Evolutionary conservation across 129 eudicot genomes (phyloP).

Genomic region (Lonicera japonica): DNA sequence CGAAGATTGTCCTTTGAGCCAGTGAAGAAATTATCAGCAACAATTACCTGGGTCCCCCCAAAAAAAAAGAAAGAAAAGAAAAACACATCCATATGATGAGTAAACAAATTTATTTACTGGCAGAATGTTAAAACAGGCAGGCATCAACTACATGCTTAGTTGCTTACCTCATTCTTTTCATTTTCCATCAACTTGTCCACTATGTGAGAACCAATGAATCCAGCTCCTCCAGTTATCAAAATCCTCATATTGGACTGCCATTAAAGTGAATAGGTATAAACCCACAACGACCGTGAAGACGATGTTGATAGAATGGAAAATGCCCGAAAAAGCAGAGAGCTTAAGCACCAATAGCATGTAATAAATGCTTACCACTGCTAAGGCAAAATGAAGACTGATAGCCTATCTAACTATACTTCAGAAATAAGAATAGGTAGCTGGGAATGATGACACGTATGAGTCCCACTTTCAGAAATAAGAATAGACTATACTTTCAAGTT

Average conservation of each 20-base stretch:
- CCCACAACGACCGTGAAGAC: neutral
- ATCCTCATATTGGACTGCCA: constrained; percentile 87
- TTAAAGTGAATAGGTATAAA: neutral
- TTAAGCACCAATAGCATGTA: neutral
- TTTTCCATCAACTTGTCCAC: constrained; percentile 84
- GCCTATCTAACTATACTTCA: neutral
- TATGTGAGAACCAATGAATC: constrained; percentile 89
- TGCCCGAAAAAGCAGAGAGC: neutral
- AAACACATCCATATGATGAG: neutral
- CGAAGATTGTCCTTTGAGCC: constrained; percentile 80
- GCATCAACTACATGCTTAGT: neutral
- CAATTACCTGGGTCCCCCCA: constrained; percentile 61
- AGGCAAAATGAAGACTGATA: neutral
- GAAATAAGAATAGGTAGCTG: too few species aligned
- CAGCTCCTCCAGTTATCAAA: constrained; percentile 92
- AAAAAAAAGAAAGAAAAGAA: constrained; percentile 5
- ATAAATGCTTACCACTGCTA: neutral
- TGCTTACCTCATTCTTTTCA: constrained; percentile 77
- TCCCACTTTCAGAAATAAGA: too few species aligned
- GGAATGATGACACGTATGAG: too few species aligned
- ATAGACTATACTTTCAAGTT: too few species aligned
- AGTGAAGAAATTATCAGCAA: constrained; percentile 81
- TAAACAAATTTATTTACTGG: neutral
- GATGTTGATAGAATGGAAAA: neutral
- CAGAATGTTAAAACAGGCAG: neutral